These are phyloP conservation scores for Nakazawaea anatomiae DNA, from an alignment of 805 yeast genomes.

Conservation along the genomic window DNA sequence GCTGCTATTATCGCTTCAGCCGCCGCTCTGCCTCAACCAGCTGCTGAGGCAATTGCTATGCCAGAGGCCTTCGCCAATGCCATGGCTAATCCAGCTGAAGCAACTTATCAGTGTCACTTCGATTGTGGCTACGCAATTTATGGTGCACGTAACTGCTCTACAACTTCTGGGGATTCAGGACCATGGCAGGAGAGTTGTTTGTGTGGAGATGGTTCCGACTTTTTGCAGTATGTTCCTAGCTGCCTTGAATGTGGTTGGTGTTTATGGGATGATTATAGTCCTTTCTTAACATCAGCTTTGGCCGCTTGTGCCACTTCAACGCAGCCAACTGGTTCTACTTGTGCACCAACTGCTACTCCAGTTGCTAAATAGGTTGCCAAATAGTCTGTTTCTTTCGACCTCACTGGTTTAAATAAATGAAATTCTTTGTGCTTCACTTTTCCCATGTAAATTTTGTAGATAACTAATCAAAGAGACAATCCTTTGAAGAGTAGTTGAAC, in stretches of 20 bases:
- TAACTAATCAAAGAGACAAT: no score
- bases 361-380: background rate
- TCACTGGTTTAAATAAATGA: background rate
- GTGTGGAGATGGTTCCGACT: conserved; percentile 12
- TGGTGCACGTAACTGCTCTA: conserved; percentile 2
- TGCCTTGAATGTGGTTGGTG: conserved; percentile 15
- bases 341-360: conserved; percentile 7
- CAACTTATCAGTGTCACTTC: conserved; percentile 7
- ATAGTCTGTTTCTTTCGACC: background rate
- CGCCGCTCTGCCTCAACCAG: background rate
- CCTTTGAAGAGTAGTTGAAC: no score
- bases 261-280: conserved; percentile 9
- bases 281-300: conserved; percentile 10
- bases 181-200: conserved; percentile 9
- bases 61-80: background rate
- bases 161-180: conserved; percentile 6
- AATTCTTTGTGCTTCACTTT: background rate
- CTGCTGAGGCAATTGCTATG: background rate
- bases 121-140: conserved; percentile 10
- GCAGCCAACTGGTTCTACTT: conserved; percentile 12
- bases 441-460: no score
- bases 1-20: background rate
- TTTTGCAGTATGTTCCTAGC: conserved; percentile 6
- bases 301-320: conserved; percentile 12
- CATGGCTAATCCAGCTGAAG: background rate